Evolutionary conservation across 305 asterid genomes (phyloP).

Genomic region (Withania somnifera): DNA sequence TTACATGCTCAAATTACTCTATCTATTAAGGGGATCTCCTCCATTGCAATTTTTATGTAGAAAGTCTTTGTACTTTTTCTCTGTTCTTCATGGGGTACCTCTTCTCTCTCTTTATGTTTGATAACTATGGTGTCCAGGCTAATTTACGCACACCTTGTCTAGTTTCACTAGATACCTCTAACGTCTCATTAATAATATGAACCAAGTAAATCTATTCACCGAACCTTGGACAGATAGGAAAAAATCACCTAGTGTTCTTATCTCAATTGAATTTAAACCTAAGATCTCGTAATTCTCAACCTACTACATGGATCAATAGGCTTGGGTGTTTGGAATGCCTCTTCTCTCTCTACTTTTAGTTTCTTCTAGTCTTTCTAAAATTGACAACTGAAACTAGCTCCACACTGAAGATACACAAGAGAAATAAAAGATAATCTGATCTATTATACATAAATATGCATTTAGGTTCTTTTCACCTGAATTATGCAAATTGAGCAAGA

Average conservation of each 20-base stretch:
- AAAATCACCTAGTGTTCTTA: too few species aligned
- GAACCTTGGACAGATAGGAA: too few species aligned
- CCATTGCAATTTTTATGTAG: too few species aligned
- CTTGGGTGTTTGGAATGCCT: not conserved
- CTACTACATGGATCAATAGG: not conserved
- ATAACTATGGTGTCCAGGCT: too few species aligned
- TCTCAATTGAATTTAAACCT: too few species aligned
- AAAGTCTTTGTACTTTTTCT: too few species aligned
- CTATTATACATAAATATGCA: not conserved
- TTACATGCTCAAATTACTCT: too few species aligned
- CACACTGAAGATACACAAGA: not conserved
- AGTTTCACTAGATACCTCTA: too few species aligned
- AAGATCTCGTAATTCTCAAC: fast-evolving
- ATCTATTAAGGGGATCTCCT: too few species aligned
- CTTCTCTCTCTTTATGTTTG: not conserved
- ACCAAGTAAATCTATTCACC: too few species aligned
- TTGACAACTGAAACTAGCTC: not conserved
- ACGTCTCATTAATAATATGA: too few species aligned
- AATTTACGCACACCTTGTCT: too few species aligned
- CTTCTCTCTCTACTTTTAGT: not conserved
- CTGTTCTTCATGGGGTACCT: not conserved
- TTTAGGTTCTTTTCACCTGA: not conserved
- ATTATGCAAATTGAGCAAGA: not conserved
- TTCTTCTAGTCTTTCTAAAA: not conserved
- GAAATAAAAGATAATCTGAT: not conserved